Evolutionary conservation across 1,284 basidiomycete genomes (phyloP), one percentile per base, ranked within the genome.

Genomic region (Ustilago nuda): DNA sequence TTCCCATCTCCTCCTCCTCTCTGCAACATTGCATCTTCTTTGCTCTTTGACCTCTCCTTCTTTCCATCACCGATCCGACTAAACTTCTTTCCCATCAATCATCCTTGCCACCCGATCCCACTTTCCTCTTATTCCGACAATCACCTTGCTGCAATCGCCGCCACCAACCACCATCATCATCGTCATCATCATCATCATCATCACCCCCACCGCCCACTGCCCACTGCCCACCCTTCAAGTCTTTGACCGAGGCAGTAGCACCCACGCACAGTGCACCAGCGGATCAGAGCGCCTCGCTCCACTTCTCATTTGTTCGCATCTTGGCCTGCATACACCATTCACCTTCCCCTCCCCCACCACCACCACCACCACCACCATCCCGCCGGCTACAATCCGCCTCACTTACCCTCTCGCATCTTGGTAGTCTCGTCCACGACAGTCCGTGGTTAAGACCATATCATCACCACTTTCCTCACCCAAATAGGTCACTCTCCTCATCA

Each of bases 1-100:
- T 41, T 41, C 17, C 39, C 43, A 45, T 19, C 39, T 41, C 13
- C 11, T 15, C 39, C 39, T 41, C 39, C 39, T 45, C n/a, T 45
- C 23, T 19, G 43, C 43, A 45, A 17, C 23, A 0, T 45, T 45
- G 43, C 43, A 19, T 19, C 23, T 45, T 45, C 39, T 6, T 15
- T 15, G 7, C 39, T 11, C 39, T 41, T 27, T 17, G 43, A 45
- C 43, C n/a, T 19, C 11, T 45, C 43, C 23, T 45, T 19, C 43
- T 7, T 45, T 45, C 43, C 43, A 45, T 45, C 43, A 45, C 11
- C 43, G n/a, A 45, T 45, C 43, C 43, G 43, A 45, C 43, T 19
- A 45, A 17, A 15, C 7, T 13, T 17, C 15, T 15, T 15, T 8
- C n/a, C 9, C 15, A 43, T n/a, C 39, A 11, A 27, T 27, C 39